These are phyloP conservation scores for Lachancea sp. DNA, from an alignment of 805 yeast species.

Conservation along the genomic window DNA sequence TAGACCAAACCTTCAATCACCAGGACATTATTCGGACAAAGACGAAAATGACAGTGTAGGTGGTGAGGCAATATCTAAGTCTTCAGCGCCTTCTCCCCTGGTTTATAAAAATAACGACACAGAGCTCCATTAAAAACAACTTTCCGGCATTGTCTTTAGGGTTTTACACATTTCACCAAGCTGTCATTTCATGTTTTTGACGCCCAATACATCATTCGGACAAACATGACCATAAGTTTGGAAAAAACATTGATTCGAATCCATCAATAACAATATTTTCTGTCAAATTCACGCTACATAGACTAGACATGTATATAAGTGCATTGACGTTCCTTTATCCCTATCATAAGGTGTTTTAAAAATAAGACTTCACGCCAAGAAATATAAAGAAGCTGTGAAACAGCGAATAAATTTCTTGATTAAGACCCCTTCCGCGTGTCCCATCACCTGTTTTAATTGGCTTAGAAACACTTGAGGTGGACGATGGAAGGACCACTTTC, in stretches of 20 bases:
- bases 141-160: too few species aligned
- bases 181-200: too few species aligned
- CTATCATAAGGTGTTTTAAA: conserved; percentile 5
- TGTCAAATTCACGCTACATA: conserved; percentile 7
- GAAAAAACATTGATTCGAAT: too few species aligned
- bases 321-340: conserved; percentile 8
- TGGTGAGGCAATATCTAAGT: not conserved
- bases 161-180: not conserved
- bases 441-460: conserved; percentile 3
- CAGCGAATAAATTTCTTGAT: not conserved
- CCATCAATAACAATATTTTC: conserved; percentile 3
- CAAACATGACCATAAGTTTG: not conserved
- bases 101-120: not conserved
- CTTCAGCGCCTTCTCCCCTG: conserved; percentile 7
- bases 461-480: conserved; percentile 46
- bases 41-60: not conserved
- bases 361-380: conserved; percentile 4
- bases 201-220: not conserved
- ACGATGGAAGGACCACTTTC: conserved; percentile 99
- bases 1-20: conserved; percentile 22
- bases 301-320: conserved; percentile 2
- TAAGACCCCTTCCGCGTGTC: conserved; percentile 2
- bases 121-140: too few species aligned
- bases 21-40: conserved; percentile 13
- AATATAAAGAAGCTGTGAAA: not conserved